Evolutionary conservation across 73 alveolate species (phyloP).

Genomic region (Tetrahymena borealis): DNA sequence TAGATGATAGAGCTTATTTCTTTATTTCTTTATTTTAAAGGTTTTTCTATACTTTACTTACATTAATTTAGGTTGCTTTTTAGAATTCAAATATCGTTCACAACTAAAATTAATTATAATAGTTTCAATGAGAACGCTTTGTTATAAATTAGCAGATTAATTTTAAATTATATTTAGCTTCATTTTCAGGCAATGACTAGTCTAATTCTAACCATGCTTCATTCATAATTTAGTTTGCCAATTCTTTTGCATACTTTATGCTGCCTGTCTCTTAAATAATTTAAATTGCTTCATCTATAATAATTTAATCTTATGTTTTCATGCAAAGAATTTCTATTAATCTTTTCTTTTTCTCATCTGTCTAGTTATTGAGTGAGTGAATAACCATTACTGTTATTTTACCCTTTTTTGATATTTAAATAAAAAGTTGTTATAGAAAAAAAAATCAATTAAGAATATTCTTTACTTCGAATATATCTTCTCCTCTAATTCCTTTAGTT

Average conservation of each 20-base stretch:
- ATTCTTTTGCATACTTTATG: conserved; percentile 62
- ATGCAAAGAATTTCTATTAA: conserved; percentile 58
- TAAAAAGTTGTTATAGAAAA: background rate
- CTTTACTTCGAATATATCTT: conserved; percentile 75
- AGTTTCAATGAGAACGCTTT: background rate
- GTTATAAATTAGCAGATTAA: background rate
- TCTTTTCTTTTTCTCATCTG: conserved; percentile 28
- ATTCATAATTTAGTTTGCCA: conserved; percentile 43
- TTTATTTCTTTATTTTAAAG: too few relatives aligned
- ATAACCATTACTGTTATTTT: conserved; percentile 83
- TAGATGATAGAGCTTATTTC: too few relatives aligned
- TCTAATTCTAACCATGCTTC: conserved; percentile 44
- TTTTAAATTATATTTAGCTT: conserved; percentile 35
- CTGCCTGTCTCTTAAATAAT: conserved; percentile 57
- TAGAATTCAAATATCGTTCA: too few relatives aligned
- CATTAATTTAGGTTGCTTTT: too few relatives aligned
- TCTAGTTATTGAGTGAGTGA: conserved; percentile 46
- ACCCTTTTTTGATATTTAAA: too few relatives aligned
- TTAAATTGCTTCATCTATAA: conserved; percentile 73
- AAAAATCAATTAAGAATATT: background rate
- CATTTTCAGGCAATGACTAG: conserved; percentile 17
- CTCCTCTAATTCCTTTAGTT: conserved; percentile 72
- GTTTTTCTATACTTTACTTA: too few relatives aligned
- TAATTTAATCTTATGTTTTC: conserved; percentile 57
- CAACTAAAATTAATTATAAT: background rate